Conservation (phyloP, 306 rosid species). For the Castanospermum australe region DNA sequence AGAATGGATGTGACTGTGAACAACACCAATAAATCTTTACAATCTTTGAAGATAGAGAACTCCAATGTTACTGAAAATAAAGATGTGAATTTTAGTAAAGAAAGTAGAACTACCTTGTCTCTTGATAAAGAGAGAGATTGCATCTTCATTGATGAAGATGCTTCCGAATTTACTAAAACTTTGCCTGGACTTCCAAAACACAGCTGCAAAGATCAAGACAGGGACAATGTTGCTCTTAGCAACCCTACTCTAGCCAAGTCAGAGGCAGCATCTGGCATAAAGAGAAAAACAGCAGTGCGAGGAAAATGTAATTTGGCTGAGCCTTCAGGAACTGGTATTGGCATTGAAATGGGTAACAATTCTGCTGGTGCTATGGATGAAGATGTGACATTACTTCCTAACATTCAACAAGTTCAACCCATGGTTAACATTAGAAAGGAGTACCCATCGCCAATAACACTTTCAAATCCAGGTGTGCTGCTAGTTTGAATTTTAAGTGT, state of each 20-base stretch:
- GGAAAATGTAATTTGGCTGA: conserved; percentile 31
- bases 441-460: conserved; percentile 35
- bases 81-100: conserved; percentile 29
- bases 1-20: conserved; percentile 29
- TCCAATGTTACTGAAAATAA: conserved; percentile 19
- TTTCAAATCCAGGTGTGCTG: conserved; percentile 61
- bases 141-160: conserved; percentile 42
- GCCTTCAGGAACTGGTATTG: conserved; percentile 32
- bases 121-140: conserved; percentile 24
- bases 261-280: conserved; percentile 33
- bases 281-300: conserved; percentile 26
- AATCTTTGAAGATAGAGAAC: conserved; percentile 32
- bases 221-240: conserved; percentile 26
- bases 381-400: conserved; percentile 44
- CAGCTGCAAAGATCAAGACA: conserved; percentile 17
- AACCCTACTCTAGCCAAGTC: conserved; percentile 33
- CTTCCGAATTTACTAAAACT: conserved; percentile 25
- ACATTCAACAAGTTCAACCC: conserved; percentile 44
- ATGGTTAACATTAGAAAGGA: conserved; percentile 71
- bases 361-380: conserved; percentile 46
- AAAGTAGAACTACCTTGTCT: conserved; percentile 22
- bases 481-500: conserved; percentile 28
- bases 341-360: conserved; percentile 24
- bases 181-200: conserved; percentile 27
- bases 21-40: conserved; percentile 18